Base-by-base conservation (phyloP, 2,329 filamentous ascomycete species). In the Metarhizium brunneum region DNA sequence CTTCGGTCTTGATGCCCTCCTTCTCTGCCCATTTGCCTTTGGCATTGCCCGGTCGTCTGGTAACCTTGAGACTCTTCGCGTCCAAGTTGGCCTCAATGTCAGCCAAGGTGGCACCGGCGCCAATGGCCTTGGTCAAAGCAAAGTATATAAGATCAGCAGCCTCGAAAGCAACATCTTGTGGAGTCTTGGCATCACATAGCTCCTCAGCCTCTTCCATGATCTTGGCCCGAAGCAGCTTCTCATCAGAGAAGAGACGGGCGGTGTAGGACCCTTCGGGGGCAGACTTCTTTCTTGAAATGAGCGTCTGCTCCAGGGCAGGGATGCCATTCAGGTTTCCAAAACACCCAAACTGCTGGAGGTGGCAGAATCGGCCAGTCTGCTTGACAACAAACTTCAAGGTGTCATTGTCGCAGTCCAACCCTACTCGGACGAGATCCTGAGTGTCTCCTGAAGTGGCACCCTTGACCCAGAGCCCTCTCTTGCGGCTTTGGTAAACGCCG, bases 201-300 rank as follows among this genome's bases (percentile, higher is more conserved):
- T 99, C 94, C 66, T 95, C 89, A 0, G 94, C 94, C 71, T 99
- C 94, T 71, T 99, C 94, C 85, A 97, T 95, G 55, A 99, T 96
- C 79, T 99, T 99, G 3, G 94, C 94, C 47, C 89, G 82, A 54
- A 96, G 74, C 55, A 99, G 80, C 69, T 95, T 92, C 63, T 90
- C 83, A 60, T 99, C 94, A 18, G 87, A 92, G 77, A 97, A 99
- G 1, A 99, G 77, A 38, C 92, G 81, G 18, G 91, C 90, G 4
- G 94, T 99, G 71, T 99, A 99, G 13, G 94, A 99, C 1, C 92
- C 92, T 61, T 81, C 81, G 0, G 94, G 92, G 0, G 92, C 92
- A 18, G 88, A 90, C 47, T 81, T 73, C 69, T 94, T 96, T 63
- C 94, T 86, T 45, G 85, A 86, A 60, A 87, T 76, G 14, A 99